Conservation (phyloP, 371 early-diverging fungal species). For the Catenaria anguillulae region DNA sequence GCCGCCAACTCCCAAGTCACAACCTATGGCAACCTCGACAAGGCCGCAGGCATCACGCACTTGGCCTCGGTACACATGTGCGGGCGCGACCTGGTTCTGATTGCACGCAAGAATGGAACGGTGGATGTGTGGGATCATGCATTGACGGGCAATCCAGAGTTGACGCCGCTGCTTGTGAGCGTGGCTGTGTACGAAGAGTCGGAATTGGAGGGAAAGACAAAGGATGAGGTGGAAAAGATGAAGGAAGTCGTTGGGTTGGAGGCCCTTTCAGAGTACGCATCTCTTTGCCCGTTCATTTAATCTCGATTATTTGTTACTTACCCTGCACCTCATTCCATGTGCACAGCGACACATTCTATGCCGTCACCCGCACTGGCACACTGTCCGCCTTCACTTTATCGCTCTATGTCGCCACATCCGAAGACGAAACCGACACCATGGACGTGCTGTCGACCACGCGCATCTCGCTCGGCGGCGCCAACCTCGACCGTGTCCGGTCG, state of each 20-base stretch:
- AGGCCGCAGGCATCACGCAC: not conserved
- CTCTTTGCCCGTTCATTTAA: too few species aligned
- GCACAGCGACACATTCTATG: not conserved
- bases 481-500: constrained; percentile 48
- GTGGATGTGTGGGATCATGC: constrained; percentile 1
- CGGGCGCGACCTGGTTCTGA: not conserved
- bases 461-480: constrained; percentile 13
- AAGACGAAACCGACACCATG: not conserved
- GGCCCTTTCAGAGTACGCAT: not conserved
- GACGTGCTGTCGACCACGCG: not conserved
- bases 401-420: not conserved
- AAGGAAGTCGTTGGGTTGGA: not conserved
- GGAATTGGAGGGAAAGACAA: not conserved
- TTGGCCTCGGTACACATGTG: not conserved
- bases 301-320: too few species aligned
- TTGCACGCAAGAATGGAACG: not conserved
- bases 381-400: not conserved
- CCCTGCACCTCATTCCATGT: too few species aligned
- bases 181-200: not conserved
- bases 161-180: not conserved
- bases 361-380: not conserved
- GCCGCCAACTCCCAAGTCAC: not conserved
- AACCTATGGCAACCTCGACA: not conserved
- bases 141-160: not conserved
- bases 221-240: not conserved